phyloP scores from a whole-genome alignment of 805 yeast species.

The Torulaspora maleeae region DNA sequence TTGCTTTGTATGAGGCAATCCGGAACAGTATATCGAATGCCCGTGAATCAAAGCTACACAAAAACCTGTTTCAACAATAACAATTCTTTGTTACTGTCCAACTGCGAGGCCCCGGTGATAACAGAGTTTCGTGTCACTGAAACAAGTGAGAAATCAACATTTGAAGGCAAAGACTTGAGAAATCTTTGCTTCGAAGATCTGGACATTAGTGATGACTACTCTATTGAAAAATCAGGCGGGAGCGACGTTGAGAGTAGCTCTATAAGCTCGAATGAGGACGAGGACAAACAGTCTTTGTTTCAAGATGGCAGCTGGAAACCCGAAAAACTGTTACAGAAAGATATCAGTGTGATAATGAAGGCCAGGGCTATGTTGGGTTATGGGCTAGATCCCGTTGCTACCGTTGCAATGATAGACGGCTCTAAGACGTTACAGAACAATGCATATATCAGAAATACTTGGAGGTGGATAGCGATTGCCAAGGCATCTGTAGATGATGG shows the following conservation, averaged over 20 bases:
- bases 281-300: constrained; percentile 20
- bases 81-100: constrained; percentile 60
- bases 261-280: constrained; percentile 19
- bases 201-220: constrained; percentile 27
- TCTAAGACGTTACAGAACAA: constrained; percentile 47
- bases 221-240: constrained; percentile 13
- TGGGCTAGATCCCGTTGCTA: constrained; percentile 60
- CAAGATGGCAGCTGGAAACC: constrained; percentile 30
- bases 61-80: constrained; percentile 60
- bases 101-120: constrained; percentile 29
- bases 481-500: constrained; percentile 59
- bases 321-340: constrained; percentile 54
- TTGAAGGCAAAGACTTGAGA: constrained; percentile 22
- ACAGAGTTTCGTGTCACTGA: constrained; percentile 28
- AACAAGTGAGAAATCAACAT: constrained; percentile 17
- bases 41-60: constrained; percentile 61
- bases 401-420: constrained; percentile 54
- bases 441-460: constrained; percentile 65
- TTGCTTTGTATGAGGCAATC: constrained; percentile 87
- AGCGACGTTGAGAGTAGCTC: constrained; percentile 19
- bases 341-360: constrained; percentile 68
- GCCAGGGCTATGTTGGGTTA: constrained; percentile 70
- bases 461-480: constrained; percentile 88
- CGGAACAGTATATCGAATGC: constrained; percentile 80
- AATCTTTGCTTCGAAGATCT: constrained; percentile 33